Percentiles rank a stretch among this genome's conserved stretches.
Evolutionary conservation across 306 rosid species (phyloP).

Genomic region (Parietaria judaica): DNA sequence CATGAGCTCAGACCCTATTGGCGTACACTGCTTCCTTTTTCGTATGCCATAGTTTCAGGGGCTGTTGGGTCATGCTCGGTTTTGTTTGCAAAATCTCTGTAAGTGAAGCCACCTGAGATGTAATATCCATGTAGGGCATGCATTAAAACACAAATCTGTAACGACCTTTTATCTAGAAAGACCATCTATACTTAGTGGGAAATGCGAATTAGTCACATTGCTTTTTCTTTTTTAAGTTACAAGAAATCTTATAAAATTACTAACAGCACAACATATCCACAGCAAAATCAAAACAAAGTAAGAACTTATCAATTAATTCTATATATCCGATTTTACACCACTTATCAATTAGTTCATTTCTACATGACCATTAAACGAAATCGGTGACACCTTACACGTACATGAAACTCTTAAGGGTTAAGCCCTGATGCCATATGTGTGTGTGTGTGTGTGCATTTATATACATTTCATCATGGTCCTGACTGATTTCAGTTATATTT

Average conservation of each 20-base stretch:
- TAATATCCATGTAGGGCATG: constrained; percentile 7
- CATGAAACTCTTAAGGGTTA: no score
- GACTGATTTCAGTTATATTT: constrained; percentile 20
- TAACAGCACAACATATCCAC: no score
- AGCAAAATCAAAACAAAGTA: no score
- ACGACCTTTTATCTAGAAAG: not conserved
- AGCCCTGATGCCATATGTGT: no score
- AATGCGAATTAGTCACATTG: not conserved
- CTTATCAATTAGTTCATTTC: no score
- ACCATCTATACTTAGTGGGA: not conserved
- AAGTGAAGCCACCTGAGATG: constrained; percentile 34
- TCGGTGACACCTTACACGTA: no score
- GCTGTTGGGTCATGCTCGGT: constrained; percentile 98
- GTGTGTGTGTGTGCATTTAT: no score
- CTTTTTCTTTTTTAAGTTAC: no score
- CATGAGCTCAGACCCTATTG: constrained; percentile 83
- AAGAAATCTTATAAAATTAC: no score
- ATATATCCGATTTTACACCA: no score
- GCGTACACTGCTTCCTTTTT: constrained; percentile 83
- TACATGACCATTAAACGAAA: no score
- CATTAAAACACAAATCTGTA: constrained; percentile 8
- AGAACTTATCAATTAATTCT: no score
- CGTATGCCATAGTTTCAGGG: constrained; percentile 96
- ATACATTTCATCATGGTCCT: not conserved
- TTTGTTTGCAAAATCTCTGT: constrained; percentile 98